Percentiles rank a stretch among this genome's conserved stretches.
phyloP scores from a whole-genome alignment of 495 filamentous ascomycete genomes.

The Daldinia caldariorum region DNA sequence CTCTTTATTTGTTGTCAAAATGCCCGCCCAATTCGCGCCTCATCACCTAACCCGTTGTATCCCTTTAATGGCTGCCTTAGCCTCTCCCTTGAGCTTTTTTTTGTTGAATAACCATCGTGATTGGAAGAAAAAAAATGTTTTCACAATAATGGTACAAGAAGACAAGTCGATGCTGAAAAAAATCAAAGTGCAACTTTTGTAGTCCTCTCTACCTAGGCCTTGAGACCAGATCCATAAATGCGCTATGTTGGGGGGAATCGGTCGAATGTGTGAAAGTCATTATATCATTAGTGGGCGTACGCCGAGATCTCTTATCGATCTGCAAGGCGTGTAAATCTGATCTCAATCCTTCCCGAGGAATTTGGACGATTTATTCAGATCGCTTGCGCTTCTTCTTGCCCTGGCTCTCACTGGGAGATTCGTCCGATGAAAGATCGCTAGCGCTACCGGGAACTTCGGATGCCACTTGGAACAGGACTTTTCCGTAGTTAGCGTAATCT shows the following conservation, averaged over 20 bases:
- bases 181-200: constrained; percentile 51
- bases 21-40: constrained; percentile 43
- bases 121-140: constrained; percentile 39
- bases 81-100: constrained; percentile 40
- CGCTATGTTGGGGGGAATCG: constrained; percentile 10
- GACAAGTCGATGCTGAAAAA: constrained; percentile 47
- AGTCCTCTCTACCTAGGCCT: constrained; percentile 47
- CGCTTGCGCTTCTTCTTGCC: constrained; percentile 83
- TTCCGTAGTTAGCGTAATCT: constrained; percentile 71
- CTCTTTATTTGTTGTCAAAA: constrained; percentile 37
- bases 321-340: constrained; percentile 24
- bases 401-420: constrained; percentile 62
- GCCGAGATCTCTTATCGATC: constrained; percentile 25
- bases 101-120: constrained; percentile 36
- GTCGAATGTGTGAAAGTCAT: constrained; percentile 40
- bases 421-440: constrained; percentile 63
- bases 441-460: constrained; percentile 70
- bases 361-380: constrained; percentile 53
- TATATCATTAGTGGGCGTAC: constrained; percentile 44
- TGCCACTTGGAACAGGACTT: constrained; percentile 79
- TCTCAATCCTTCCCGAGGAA: constrained; percentile 27
- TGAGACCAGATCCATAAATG: constrained; percentile 30
- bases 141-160: constrained; percentile 53
- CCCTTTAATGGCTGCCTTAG: constrained; percentile 36
- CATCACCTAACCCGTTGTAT: constrained; percentile 43